These are phyloP conservation scores for Boletus subcaerulescens DNA, from an alignment of 768 basidiomycete genomes.

Conservation along the genomic window DNA sequence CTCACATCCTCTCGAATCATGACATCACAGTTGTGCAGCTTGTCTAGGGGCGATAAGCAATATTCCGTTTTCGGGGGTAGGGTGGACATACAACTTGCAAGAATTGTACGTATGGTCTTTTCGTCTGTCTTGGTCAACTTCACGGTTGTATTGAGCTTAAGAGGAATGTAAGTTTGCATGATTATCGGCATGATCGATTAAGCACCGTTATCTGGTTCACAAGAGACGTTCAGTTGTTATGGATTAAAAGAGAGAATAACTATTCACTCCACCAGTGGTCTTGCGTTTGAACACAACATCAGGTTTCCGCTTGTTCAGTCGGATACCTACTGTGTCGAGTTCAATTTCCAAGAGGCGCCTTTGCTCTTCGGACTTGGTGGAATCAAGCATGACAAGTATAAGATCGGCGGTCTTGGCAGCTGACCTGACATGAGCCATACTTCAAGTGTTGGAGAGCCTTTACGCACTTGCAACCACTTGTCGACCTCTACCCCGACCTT, in stretches of 20 bases:
- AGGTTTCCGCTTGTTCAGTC: conserved; percentile 85
- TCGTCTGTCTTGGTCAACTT: conserved; percentile 95
- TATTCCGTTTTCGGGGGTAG: not conserved
- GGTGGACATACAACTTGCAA: conserved; percentile 70
- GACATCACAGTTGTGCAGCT: conserved; percentile 91
- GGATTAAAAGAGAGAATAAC: not conserved
- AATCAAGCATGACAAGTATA: conserved; percentile 90
- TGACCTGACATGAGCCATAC: conserved; percentile 23
- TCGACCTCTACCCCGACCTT: conserved; percentile 85
- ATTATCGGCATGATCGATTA: not conserved
- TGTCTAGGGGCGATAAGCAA: conserved; percentile 48
- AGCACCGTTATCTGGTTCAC: conserved; percentile 62
- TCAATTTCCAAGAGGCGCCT: conserved; percentile 85
- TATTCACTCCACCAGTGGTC: conserved; percentile 83
- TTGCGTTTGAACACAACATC: conserved; percentile 95
- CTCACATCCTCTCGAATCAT: conserved; percentile 97
- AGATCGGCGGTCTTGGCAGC: conserved; percentile 91
- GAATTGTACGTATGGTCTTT: conserved; percentile 87
- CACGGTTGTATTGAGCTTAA: conserved; percentile 82
- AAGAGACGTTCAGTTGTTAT: not conserved
- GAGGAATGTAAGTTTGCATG: not conserved
- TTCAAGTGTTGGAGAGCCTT: not conserved
- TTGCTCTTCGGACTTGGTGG: conserved; percentile 92
- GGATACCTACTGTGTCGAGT: conserved; percentile 94
- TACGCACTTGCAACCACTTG: conserved; percentile 88